Conservation (phyloP, 2,329 filamentous ascomycete genomes). For the Ambrosiella cleistominuta region DNA sequence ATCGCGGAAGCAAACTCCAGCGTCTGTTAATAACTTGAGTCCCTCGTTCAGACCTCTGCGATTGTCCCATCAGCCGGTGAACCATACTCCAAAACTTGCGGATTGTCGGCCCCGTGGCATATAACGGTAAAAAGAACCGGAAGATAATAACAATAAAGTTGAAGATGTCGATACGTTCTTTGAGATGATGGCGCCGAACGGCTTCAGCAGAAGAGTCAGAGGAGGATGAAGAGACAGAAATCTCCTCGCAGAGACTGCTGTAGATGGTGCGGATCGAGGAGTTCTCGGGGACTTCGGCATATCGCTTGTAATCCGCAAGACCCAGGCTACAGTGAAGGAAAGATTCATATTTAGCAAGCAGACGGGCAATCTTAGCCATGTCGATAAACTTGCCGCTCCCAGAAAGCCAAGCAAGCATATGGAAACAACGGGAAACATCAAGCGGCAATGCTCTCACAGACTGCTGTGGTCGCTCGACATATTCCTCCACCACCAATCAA, state of each 20-base stretch:
- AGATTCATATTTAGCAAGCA: neutral
- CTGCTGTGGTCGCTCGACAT: neutral
- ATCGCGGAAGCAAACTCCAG: neutral
- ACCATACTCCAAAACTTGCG: slow-evolving; percentile 16
- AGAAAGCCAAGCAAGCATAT: neutral
- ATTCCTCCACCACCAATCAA: neutral
- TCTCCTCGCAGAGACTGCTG: neutral
- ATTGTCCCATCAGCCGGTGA: neutral
- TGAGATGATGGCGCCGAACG: slow-evolving; percentile 15
- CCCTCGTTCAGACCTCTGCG: neutral
- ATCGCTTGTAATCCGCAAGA: neutral
- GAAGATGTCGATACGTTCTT: slow-evolving; percentile 23
- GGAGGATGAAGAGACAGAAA: no score
- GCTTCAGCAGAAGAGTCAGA: no score
- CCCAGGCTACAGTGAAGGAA: neutral
- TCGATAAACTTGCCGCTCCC: neutral
- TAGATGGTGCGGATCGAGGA: neutral
- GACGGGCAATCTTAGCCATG: neutral
- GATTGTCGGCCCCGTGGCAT: slow-evolving; percentile 22
- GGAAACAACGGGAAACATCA: neutral
- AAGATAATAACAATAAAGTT: slow-evolving; percentile 25
- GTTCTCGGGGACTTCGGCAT: neutral
- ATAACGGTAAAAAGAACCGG: slow-evolving; percentile 25
- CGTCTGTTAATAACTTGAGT: neutral
- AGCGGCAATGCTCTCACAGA: no score